Evolutionary conservation across 495 filamentous ascomycete species (phyloP).

Genomic region (Staphylotrichum tortipilum): DNA sequence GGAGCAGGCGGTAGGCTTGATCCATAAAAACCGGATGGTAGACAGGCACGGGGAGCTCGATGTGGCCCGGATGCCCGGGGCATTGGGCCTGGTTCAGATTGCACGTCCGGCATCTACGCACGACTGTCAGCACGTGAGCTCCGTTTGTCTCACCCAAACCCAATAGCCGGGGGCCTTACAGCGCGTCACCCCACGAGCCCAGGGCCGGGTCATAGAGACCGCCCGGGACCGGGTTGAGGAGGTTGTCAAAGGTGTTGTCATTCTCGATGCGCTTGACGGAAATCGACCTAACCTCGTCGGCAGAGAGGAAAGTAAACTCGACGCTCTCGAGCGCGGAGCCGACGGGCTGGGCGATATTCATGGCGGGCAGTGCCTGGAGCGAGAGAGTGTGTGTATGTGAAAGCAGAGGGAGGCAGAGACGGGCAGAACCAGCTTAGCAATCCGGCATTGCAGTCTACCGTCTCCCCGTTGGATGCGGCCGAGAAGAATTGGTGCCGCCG

Average conservation of each 20-base stretch:
- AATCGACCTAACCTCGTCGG: slow-evolving; percentile 74
- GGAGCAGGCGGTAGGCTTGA: slow-evolving; percentile 72
- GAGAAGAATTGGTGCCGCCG: background rate
- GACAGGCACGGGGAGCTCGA: slow-evolving; percentile 83
- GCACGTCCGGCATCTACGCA: slow-evolving; percentile 76
- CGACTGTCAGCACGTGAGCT: background rate
- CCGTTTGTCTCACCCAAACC: background rate
- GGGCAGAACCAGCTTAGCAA: background rate
- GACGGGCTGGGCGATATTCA: slow-evolving; percentile 88
- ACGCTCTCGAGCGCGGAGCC: slow-evolving; percentile 77
- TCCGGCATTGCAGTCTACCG: background rate
- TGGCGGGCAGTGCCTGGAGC: too few relatives aligned
- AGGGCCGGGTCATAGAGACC: slow-evolving; percentile 90
- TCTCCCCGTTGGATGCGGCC: background rate
- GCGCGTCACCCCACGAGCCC: slow-evolving; percentile 76
- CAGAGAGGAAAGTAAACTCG: slow-evolving; percentile 74
- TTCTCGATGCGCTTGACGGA: slow-evolving; percentile 91
- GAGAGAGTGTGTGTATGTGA: too few relatives aligned
- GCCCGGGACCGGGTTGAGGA: slow-evolving; percentile 74
- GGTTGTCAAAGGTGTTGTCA: slow-evolving; percentile 77
- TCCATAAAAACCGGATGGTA: slow-evolving; percentile 94
- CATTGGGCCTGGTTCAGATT: slow-evolving; percentile 68
- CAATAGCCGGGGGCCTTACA: slow-evolving; percentile 48
- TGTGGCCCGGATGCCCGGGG: slow-evolving; percentile 89
- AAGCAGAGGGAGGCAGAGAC: background rate